Percentiles rank a stretch among this genome's conserved stretches.
These are phyloP conservation scores for Saccharomycopsis javanensis DNA, from an alignment of 805 yeast species.

Conservation along the genomic window DNA sequence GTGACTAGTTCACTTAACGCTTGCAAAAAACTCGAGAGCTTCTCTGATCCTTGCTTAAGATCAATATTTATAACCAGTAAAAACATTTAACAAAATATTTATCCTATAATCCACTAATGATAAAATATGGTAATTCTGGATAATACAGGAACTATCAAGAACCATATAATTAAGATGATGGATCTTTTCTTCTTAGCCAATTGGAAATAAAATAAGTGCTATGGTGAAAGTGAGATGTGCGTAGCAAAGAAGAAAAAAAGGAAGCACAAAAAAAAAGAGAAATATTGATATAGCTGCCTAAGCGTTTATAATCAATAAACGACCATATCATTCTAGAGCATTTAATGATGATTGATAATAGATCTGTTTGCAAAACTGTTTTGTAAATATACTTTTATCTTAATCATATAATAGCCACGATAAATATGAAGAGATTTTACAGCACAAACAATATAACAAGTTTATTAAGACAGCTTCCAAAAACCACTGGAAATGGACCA, in stretches of 20 bases:
- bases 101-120: too few relatives aligned
- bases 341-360: background rate
- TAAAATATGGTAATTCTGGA: too few relatives aligned
- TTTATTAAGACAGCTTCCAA: slow-evolving; percentile 7
- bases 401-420: background rate
- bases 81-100: background rate
- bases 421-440: background rate
- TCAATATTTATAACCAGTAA: background rate
- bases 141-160: too few relatives aligned
- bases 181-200: background rate
- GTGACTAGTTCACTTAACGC: background rate
- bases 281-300: background rate
- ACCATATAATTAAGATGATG: too few relatives aligned
- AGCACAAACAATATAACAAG: slow-evolving; percentile 5
- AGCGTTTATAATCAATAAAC: background rate
- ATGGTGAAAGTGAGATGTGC: too few relatives aligned
- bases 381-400: too few relatives aligned
- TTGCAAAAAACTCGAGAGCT: background rate
- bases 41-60: background rate
- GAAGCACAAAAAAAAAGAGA: background rate
- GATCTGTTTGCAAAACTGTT: too few relatives aligned
- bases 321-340: background rate
- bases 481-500: slow-evolving; percentile 17
- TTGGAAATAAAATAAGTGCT: too few relatives aligned
- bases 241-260: too few relatives aligned